phyloP scores from a whole-genome alignment of 2,329 filamentous ascomycete genomes.

The Lasiodiplodia gonubiensis region DNA sequence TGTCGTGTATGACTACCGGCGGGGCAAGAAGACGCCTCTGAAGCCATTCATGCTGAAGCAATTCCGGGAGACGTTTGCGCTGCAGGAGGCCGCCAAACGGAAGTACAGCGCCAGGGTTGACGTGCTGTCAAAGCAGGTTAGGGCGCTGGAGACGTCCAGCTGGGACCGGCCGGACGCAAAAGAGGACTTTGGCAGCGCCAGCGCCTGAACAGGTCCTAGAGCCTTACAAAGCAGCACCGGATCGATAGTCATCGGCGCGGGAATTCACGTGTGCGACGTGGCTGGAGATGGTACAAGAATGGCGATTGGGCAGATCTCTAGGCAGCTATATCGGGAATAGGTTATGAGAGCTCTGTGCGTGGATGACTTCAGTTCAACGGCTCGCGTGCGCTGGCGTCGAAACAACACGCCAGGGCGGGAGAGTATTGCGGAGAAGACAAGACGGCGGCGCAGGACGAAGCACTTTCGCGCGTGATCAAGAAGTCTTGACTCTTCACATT shows the following conservation, averaged over 20 bases:
- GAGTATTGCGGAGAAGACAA: conserved; percentile 14
- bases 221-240: conserved; percentile 4
- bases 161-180: conserved; percentile 76
- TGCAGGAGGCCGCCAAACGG: conserved; percentile 65
- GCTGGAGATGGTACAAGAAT: not conserved
- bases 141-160: conserved; percentile 69
- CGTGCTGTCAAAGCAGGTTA: conserved; percentile 64
- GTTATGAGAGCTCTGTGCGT: conserved; percentile 14
- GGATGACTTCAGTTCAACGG: conserved; percentile 14
- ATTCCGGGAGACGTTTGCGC: conserved; percentile 63
- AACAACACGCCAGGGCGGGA: conserved; percentile 5
- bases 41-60: conserved; percentile 66
- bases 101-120: conserved; percentile 60
- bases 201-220: not conserved
- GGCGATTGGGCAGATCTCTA: not conserved
- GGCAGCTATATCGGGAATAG: conserved; percentile 20
- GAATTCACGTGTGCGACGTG: not conserved
- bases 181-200: conserved; percentile 63
- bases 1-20: conserved; percentile 75
- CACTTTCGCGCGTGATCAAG: conserved; percentile 26
- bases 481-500: conserved; percentile 21
- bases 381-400: conserved; percentile 17
- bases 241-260: not conserved
- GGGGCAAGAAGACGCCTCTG: conserved; percentile 62
- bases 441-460: conserved; percentile 15